Evolutionary conservation across 352 stramenopile species (phyloP).

Genomic region (Pythium phragmitis): DNA sequence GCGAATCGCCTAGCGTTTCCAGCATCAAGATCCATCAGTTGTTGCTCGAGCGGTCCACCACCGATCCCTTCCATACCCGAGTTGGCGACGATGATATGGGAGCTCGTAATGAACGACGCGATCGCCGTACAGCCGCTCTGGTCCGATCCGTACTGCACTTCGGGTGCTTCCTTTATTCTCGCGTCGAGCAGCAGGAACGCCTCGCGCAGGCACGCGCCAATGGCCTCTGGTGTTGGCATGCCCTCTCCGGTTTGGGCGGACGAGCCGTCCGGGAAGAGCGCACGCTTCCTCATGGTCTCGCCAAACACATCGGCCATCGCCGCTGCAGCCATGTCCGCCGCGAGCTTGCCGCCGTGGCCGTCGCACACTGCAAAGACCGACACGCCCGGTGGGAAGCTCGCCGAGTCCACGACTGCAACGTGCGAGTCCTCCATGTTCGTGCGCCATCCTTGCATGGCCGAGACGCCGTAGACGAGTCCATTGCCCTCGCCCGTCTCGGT

Average conservation of each 20-base stretch:
- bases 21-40: not conserved
- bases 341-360: slow-evolving; percentile 64
- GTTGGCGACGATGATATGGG: slow-evolving; percentile 82
- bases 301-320: slow-evolving; percentile 40
- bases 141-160: slow-evolving; percentile 53
- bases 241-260: slow-evolving; percentile 26
- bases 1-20: slow-evolving; percentile 54
- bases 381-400: slow-evolving; percentile 40
- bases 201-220: slow-evolving; percentile 57
- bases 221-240: slow-evolving; percentile 45
- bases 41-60: too few species aligned
- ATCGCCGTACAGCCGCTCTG: slow-evolving; percentile 81
- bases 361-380: slow-evolving; percentile 84
- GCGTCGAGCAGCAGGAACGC: slow-evolving; percentile 68
- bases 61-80: slow-evolving; percentile 32
- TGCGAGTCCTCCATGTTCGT: slow-evolving; percentile 84
- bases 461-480: slow-evolving; percentile 59
- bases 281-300: slow-evolving; percentile 32
- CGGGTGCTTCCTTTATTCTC: slow-evolving; percentile 49
- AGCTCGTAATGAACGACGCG: slow-evolving; percentile 58
- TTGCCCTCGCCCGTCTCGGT: slow-evolving; percentile 52
- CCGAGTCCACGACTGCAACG: slow-evolving; percentile 49
- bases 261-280: slow-evolving; percentile 21
- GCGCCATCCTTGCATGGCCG: slow-evolving; percentile 82
- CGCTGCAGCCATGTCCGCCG: slow-evolving; percentile 51